Base-by-base conservation (phyloP, 306 rosid species). In the Prunus salicina region DNA sequence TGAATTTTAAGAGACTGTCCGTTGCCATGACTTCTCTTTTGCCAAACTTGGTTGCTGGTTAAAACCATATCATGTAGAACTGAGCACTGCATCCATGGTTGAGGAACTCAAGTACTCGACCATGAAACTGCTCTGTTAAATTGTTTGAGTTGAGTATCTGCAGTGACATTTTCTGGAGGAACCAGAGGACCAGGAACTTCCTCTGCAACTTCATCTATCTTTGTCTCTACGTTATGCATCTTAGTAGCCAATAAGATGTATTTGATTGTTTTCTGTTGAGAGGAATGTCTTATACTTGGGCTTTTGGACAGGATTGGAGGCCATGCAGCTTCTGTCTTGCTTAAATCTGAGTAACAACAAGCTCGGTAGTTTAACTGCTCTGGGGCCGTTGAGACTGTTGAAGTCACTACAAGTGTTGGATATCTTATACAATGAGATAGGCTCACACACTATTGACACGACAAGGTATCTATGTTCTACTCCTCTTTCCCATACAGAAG, bases 251-350 rank as follows among this genome's bases (percentile, higher is more conserved):
- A 38, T 18, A 30, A 47, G 18, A 25, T 38, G 24, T 25, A 1
- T 25, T 58, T 32, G 25, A 24, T 80, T 78, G 58, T 57, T 67
- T 67, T 30, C 28, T 18, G 5, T 41, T 49, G 52, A 57, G 50
- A 55, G 15, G 22, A n/a, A 14, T 25, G 66, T 58, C 80, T 84
- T 67, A 52, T 58, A 16, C 74, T 81, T 70, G 65, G 63, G 56
- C 68, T 45, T 81, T 76, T 80, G 82, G 69, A 87, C 86, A 95
- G 99, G 97, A 50, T 78, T 95, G 91, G 97, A 92, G 85, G 91
- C 92, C 52, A 76, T 95, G 96, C 97, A 90, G 78, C 97, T 92
- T 81, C 91, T 92, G 14, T 85, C 91, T 77, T 73, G 85, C 88
- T 86, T 89, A 79, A 95, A 90, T 82, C 81, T 92, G 86, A 84